Evolutionary conservation across 805 yeast genomes (phyloP), one percentile per base, ranked within the genome.

Genomic region (Blastobotrys mokoenaii): DNA sequence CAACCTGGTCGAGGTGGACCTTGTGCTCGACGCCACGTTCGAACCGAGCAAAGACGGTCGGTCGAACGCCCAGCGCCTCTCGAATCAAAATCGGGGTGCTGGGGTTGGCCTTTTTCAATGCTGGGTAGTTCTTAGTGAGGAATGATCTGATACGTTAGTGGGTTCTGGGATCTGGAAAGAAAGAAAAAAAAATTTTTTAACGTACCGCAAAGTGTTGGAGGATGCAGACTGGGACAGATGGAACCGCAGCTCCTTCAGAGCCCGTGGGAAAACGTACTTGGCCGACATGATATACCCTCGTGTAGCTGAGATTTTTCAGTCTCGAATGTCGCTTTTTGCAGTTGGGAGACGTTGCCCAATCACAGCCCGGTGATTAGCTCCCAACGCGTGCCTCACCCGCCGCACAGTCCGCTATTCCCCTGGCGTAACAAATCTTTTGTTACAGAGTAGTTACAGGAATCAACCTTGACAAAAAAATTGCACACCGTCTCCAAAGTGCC

Each of bases 231-330:
- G 93, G 29, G 87, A 81, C 52, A 85, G 71, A 59, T 85, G 87
- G 66, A 84, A 82, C 64, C 95, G 76, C 59, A 86, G 71, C 70
- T 86, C 95, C 61, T 73, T 84, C 52, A 85, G 73, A 9, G 84
- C 74, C 46, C 54, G 59, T 2, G 76, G 69, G 32, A 73, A 60
- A 18, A 58, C 59, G 59, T 59, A 65, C 48, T 62, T 67, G 41
- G 60, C 54, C 32, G 62, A 48, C 64, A 56, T 55, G 20, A 17
- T 38, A n/a, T n/a, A n/a, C n/a, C n/a, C n/a, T n/a, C n/a, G n/a
- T n/a, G n/a, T 11, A 17, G n/a, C n/a, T n/a, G n/a, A n/a, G n/a
- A 30, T 12, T 30, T 12, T 12, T 30, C 33, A 30, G 33, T 30
- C n/a, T 12, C 4, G 10, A 30, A 30, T 12, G 14, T 12, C 33